These are phyloP conservation scores for Sporothrix dimorphospora DNA, from an alignment of 2,329 filamentous ascomycete genomes.

Conservation along the genomic window DNA sequence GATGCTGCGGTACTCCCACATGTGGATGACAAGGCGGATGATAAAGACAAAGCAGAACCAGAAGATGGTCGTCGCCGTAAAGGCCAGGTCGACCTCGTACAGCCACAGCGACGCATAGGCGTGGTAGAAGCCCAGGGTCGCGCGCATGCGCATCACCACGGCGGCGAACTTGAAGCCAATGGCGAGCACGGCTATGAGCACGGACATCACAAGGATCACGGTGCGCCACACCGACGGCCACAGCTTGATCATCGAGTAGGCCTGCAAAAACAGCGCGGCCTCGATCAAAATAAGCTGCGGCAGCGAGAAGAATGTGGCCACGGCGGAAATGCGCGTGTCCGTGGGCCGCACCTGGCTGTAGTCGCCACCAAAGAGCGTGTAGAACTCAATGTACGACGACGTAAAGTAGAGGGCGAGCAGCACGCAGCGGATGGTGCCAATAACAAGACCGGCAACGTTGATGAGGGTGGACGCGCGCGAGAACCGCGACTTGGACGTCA, in stretches of 20 bases:
- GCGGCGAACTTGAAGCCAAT: slow-evolving; percentile 42
- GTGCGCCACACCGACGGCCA: slow-evolving; percentile 48
- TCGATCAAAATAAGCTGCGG: slow-evolving; percentile 52
- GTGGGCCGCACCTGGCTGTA: slow-evolving; percentile 49
- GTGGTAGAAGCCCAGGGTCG: slow-evolving; percentile 36
- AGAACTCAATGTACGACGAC: slow-evolving; percentile 63
- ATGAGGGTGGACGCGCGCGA: slow-evolving; percentile 66
- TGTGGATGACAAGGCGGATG: slow-evolving; percentile 53
- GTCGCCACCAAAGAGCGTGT: slow-evolving; percentile 61
- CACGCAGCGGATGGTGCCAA: slow-evolving; percentile 63
- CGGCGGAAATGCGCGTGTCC: slow-evolving; percentile 45
- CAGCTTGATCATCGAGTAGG: slow-evolving; percentile 55
- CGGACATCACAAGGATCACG: slow-evolving; percentile 39
- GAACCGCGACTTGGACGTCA: slow-evolving; percentile 69
- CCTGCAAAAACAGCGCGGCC: slow-evolving; percentile 54
- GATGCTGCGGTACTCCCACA: slow-evolving; percentile 52
- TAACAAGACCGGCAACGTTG: slow-evolving; percentile 62
- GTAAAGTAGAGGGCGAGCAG: slow-evolving; percentile 63
- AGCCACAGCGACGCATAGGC: slow-evolving; percentile 42
- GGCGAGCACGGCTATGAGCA: slow-evolving; percentile 39
- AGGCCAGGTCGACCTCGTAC: slow-evolving; percentile 42
- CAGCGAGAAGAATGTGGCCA: slow-evolving; percentile 48
- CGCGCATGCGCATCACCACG: slow-evolving; percentile 44
- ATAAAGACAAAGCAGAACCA: slow-evolving; percentile 63
- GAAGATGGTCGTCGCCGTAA: slow-evolving; percentile 40